Base-by-base conservation (phyloP, 2,329 filamentous ascomycete species). In the Pseudogymnoascus sp. region DNA sequence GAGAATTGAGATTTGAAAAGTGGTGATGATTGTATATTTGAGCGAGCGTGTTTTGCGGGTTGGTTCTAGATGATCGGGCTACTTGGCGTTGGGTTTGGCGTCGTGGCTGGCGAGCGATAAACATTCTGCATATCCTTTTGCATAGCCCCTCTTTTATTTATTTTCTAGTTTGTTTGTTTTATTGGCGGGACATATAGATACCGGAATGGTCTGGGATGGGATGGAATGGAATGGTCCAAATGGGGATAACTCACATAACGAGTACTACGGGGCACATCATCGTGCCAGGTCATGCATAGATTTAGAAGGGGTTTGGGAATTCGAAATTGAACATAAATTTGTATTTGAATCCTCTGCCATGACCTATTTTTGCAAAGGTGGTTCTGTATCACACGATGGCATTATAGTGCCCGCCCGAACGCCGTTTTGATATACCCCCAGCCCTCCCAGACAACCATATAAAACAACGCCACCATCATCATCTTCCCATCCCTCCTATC, bases 401-500 rank as follows among this genome's bases (percentile, higher is more conserved):
- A 44, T 23, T 5, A 5, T 21, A 44, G n/a, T 47, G 42, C 42
- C 42, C 21, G 42, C 42, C 42, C 2, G 12, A 47, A 47, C 42
- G 42, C 42, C 42, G 2, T 47, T 47, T 5, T 47, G 21, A 47
- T 47, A 47, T 47, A 4, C 21, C 42, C 16, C 38, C 38, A 37
- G 1, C 35, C 37, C 37, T 23, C 40, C 21, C 11, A 47, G 12
- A 14, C 42, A 47, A 23, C 42, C 42, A 47, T 47, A 47, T 25
- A 25, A 47, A 44, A 25, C 42, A 18, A 44, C 64, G 65, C 59
- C 3, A 31, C 62, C 31, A 11, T 33, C 31, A 10, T 33, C 10
- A 31, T 42, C 64, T 69, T 25, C 23, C 23, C 4, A 23, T 21
- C 2, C 25, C 25, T 7, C 6, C 25, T 67, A 2, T 63, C 70